Evolutionary conservation across 345 rosid genomes (phyloP), one percentile per base, ranked within the genome.

Genomic region (Boechera retrofracta): DNA sequence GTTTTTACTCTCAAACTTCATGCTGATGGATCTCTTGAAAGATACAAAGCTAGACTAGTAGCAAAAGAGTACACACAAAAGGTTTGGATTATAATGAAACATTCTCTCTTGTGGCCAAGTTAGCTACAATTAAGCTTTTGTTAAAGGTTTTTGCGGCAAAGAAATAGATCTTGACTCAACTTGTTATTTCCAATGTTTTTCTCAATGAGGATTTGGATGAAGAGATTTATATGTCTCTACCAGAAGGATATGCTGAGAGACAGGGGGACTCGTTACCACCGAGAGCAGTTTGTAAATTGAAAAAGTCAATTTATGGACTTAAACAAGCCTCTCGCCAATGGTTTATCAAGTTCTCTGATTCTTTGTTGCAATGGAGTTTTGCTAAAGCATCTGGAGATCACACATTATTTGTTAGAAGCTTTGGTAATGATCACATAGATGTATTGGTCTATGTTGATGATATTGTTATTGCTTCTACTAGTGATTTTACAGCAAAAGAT

Each of bases 361-460:
- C 15, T 0, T 10, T 52, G 7, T 0, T 52, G 3, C 0, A 7
- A 0, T 2, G 16, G 3, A 26, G 31, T 1, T 52, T 52, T 4
- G 0, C 4, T 0, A n/a, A 48, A 7, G 53, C 11, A 0, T 5
- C 4, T 9, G 56, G 56, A 1, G 31, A 51, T 51, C 29, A 51
- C 0, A 21, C 56, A 0, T 0, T 21, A 0, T 51, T 51, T 49
- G 26, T 4, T 0, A 2, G 28, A 0, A 24, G 6, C 0, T 0
- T 2, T 24, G 29, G 29, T 0, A 1, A 2, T 16, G 26, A 47
- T 6, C 6, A 6, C 16, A 0, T 48, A 0, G 26, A 5, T 0
- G 26, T 48, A 0, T 48, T 48, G 7, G 53, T 48, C 0, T 48
- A 48, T 48, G 26, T 48, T 0, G 53, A 48, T 16, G 26, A 48